A percentile compares a stretch with the other conserved stretches of the same genome.
Conservation (phyloP, 768 basidiomycete genomes). For the Erythrobasidium yunnanense region DNA sequence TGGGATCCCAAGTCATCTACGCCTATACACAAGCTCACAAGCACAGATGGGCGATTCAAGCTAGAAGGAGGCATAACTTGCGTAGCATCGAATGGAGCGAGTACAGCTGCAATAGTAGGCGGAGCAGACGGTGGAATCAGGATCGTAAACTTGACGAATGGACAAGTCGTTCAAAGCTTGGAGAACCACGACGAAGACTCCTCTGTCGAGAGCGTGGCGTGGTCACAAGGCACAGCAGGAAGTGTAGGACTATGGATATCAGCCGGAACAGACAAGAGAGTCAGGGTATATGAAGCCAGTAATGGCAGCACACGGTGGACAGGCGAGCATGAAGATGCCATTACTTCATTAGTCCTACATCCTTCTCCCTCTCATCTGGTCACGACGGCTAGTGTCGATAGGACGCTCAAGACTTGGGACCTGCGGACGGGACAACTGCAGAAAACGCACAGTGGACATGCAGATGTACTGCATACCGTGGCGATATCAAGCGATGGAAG, state of each 20-base stretch:
- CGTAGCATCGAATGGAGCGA: constrained; percentile 69
- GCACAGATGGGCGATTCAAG: constrained; percentile 61
- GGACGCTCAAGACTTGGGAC: constrained; percentile 82
- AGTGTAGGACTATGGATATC: constrained; percentile 53
- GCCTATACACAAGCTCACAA: constrained; percentile 69
- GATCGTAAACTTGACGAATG: constrained; percentile 74
- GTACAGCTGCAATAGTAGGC: constrained; percentile 82
- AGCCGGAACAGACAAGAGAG: constrained; percentile 86
- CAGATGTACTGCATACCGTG: constrained; percentile 61
- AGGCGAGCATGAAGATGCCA: constrained; percentile 75
- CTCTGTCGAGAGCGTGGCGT: constrained; percentile 74
- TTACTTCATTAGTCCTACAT: constrained; percentile 66
- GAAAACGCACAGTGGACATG: constrained; percentile 72
- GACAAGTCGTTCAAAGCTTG: constrained; percentile 64
- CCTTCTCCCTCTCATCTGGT: constrained; percentile 62
- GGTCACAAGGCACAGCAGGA: constrained; percentile 57
- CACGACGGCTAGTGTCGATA: constrained; percentile 78
- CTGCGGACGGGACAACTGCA: constrained; percentile 67
- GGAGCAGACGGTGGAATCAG: constrained; percentile 74
- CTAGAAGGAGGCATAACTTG: constrained; percentile 71
- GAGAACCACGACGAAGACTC: constrained; percentile 67
- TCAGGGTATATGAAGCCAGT: constrained; percentile 83
- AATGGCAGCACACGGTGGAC: constrained; percentile 75
- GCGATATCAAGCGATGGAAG: constrained; percentile 59
- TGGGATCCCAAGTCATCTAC: constrained; percentile 73